Evolutionary conservation across 2,329 filamentous ascomycete species (phyloP), one percentile per base, ranked within the genome.

Genomic region (Neobulgaria alba): DNA sequence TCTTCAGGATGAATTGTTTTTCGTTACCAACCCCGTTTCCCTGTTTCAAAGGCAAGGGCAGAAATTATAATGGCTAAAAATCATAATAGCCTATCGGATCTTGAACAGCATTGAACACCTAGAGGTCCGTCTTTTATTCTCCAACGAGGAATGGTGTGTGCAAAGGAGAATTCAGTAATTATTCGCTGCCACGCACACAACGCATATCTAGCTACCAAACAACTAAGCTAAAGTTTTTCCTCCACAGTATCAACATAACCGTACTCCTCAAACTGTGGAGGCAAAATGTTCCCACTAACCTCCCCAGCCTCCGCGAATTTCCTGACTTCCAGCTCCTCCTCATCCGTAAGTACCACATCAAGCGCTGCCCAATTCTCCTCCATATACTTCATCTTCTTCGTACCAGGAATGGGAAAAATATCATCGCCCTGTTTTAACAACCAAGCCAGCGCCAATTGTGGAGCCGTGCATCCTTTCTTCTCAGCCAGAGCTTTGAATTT

Each of bases 371-470:
- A 50, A 36, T 73, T 73, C 41, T 72, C 63, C 41, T 71, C 64
- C 19, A 74, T 52, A 41, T 67, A 69, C 49, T 63, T 62, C 29
- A 67, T 56, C 39, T 56, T 67, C 56, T 66, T 71, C 0, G 69
- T 73, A 2, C 69, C 71, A 0, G 67, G 74, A 37, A 73, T 82
- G 0, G 79, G 74, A 51, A 77, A 70, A 36, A 82, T 64, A 49
- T 79, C 72, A 2, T 71, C 65, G 0, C 73, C 74, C 51, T 82
- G 76, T 3, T 69, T 69, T 48, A 79, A 51, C 41, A 83, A 50
- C 77, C 79, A 84, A 0, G 78, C 78, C 19, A 83, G 62, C 1
- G 74, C 71, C 21, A 85, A 55, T 54, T 85, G 72, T 1, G 66
- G 67, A 0, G 74, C 50, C 0, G 77, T 78, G 33, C 64, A 67